phyloP scores from a whole-genome alignment of 2,329 filamentous ascomycete genomes.

The Ciborinia camelliae region DNA sequence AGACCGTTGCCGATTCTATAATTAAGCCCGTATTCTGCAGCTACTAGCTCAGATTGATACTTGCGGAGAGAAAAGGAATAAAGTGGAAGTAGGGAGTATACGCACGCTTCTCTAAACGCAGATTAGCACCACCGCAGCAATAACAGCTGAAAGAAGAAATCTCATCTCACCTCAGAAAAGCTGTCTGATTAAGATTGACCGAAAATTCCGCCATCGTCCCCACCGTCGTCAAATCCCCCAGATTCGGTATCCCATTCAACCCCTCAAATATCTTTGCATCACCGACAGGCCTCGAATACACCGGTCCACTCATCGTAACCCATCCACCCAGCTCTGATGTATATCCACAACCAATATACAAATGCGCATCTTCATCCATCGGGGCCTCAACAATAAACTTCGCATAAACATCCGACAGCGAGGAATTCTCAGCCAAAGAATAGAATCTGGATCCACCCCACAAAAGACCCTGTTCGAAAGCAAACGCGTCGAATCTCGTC shows the following conservation, averaged over 20 bases:
- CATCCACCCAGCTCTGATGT: not conserved
- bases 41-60: too few species aligned
- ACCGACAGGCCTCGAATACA: not conserved
- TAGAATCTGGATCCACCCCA: constrained; percentile 27
- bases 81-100: not conserved
- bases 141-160: too few species aligned
- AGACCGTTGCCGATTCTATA: too few species aligned
- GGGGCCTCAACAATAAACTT: constrained; percentile 20
- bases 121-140: not conserved
- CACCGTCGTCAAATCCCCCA: not conserved
- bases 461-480: constrained; percentile 31
- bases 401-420: constrained; percentile 21
- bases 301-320: not conserved
- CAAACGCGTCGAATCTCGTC: constrained; percentile 45
- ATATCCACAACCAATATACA: not conserved
- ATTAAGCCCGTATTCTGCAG: too few species aligned
- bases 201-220: not conserved
- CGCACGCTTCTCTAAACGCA: not conserved
- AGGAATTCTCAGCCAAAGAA: constrained; percentile 5
- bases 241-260: not conserved
- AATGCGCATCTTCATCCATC: not conserved
- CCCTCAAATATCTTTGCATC: not conserved
- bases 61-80: not conserved
- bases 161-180: not conserved
- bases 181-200: not conserved